Base-by-base conservation (phyloP, 768 basidiomycete genomes). In the Polyporus arcularius region DNA sequence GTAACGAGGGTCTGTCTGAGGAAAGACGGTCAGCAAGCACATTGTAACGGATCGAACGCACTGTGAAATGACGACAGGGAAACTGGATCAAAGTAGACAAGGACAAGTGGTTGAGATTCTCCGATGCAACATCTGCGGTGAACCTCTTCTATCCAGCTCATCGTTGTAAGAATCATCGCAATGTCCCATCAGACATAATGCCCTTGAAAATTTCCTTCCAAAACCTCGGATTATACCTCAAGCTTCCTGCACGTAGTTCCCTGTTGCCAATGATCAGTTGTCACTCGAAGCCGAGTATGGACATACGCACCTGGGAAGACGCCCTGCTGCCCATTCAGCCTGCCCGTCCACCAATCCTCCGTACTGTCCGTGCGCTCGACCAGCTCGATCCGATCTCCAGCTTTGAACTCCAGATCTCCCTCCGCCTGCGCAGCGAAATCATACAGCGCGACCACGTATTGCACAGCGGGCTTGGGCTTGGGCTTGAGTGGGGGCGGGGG, bases 271-370 rank as follows among this genome's bases (percentile, higher is more conserved):
- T 4, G 12, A 11, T 38, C 50, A 35, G 46, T 45, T 21, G 10
- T n/a, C 35, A 21, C 52, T 31, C 21, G 18, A 26, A 26, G 1
- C 12, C 31, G 15, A 18, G 3, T 15, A 16, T 43, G 55, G n/a
- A n/a, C 28, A 47, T 39, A 76, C 74, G 71, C 76, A 84, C 91
- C 92, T 57, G 96, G 96, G 76, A 98, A 98, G 15, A 95, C 90
- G 8, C 96, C 96, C 71, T 92, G 85, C 62, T 73, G 72, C 7
- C 94, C 94, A 65, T 92, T 86, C 66, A 96, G 55, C 68, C 84
- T 82, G 7, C 96, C 96, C 30, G 95, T 97, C 96, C 96, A 98
- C 96, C 96, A 98, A 71, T 98, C 96, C 71, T 98, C 93, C 30
- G 87, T 71, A 68, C 86, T 95, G 7, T 82, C 84, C 16, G 89